Base-by-base conservation (phyloP, 2,329 filamentous ascomycete genomes). In the Sporothrix curviconia region DNA sequence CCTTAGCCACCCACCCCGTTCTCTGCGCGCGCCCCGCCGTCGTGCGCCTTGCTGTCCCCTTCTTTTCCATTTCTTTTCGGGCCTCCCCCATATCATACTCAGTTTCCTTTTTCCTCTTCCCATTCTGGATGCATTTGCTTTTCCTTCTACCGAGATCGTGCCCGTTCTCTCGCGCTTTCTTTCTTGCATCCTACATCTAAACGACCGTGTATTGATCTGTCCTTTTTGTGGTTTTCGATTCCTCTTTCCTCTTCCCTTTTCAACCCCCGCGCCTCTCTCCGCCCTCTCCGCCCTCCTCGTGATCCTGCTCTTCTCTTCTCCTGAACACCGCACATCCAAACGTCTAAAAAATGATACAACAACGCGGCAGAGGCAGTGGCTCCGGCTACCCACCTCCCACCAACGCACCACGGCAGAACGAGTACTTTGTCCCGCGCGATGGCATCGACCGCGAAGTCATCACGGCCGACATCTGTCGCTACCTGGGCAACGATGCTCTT, bases 361-460 rank as follows among this genome's bases (percentile, higher is more conserved):
- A n/a, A n/a, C n/a, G 52, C 37, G 24, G 22, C 24, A 36, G 57
- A 55, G 51, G 43, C 30, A 14, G 28, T 9, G 37, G 25, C 39
- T 37, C 22, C 22, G 19, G 30, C 15, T 51, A 44, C 22, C 39
- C 56, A 12, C n/a, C 44, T 36, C 32, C 47, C 47, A 53, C 22
- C 61, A 55, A 55, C 30, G 54, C 55, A 12, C 53, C 59, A 19
- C 79, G 81, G 60, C 82, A 87, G 70, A 89, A 89, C 72, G 86
- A 90, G 74, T 91, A 90, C 70, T 91, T 91, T 71, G 84, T 91
- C 56, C 85, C 86, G 46, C 83, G 86, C 67, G 86, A 90, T 71
- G 87, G 88, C 69, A 92, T 92, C 72, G 87, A 89, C 70, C 84
- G 87, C 66, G 87, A 92, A 72, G 88, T 92, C 66, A 90, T 92